phyloP scores from a whole-genome alignment of 768 basidiomycete species.

The Hericium rajendrae region DNA sequence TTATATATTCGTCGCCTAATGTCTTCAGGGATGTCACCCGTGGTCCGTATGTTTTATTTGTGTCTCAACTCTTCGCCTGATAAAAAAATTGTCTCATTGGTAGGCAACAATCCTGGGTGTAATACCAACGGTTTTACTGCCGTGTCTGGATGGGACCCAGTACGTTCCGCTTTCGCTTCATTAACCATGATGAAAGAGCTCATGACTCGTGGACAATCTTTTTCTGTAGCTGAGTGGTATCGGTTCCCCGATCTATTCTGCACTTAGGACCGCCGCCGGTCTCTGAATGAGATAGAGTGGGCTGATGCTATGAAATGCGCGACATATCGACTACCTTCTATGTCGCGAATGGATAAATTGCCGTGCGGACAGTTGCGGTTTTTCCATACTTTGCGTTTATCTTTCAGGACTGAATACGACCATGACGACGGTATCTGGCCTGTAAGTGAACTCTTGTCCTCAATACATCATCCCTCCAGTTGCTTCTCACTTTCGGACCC shows the following conservation, averaged over 20 bases:
- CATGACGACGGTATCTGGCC: too few relatives aligned
- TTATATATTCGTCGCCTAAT: constrained; percentile 1
- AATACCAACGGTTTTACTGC: constrained; percentile 24
- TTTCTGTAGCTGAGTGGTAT: constrained; percentile 26
- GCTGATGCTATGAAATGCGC: too few relatives aligned
- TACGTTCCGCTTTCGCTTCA: constrained; percentile 3
- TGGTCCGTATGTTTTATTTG: background rate
- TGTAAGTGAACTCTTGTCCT: too few relatives aligned
- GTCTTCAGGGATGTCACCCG: background rate
- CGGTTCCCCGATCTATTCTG: constrained; percentile 51
- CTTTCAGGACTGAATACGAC: too few relatives aligned
- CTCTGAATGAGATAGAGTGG: constrained; percentile 3
- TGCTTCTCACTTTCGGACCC: too few relatives aligned
- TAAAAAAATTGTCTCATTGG: background rate
- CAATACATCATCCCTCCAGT: too few relatives aligned
- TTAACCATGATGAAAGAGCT: background rate
- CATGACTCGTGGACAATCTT: background rate
- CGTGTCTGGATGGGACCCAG: constrained; percentile 23
- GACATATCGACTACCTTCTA: too few relatives aligned
- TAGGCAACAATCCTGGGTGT: constrained; percentile 10
- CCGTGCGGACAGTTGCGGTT: too few relatives aligned
- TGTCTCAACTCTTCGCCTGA: background rate
- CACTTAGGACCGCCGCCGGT: constrained; percentile 33
- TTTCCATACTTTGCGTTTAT: too few relatives aligned
- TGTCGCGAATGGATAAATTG: too few relatives aligned